These are phyloP conservation scores for Myriangium duriaei DNA, from an alignment of 2,329 filamentous ascomycete genomes.

Conservation along the genomic window DNA sequence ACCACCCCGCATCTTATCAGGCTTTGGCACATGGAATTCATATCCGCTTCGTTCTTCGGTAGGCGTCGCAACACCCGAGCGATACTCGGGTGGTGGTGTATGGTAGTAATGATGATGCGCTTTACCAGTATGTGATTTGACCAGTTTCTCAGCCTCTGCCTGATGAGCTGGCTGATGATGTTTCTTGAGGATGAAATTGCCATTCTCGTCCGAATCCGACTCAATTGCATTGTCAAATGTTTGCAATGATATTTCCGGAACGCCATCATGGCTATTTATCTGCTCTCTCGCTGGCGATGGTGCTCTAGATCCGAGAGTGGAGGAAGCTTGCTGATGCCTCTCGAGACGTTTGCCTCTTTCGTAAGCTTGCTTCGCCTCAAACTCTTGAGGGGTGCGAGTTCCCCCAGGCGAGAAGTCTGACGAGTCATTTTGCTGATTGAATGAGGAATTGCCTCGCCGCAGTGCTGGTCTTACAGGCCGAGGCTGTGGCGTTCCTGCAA, in stretches of 20 bases:
- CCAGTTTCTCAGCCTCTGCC: slow-evolving; percentile 33
- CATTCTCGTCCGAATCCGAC: slow-evolving; percentile 21
- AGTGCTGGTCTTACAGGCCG: slow-evolving; percentile 9
- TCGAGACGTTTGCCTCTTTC: slow-evolving; percentile 25
- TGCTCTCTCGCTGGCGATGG: slow-evolving; percentile 17
- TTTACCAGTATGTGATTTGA: slow-evolving; percentile 26
- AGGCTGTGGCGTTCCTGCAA: slow-evolving; percentile 8
- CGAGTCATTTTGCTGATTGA: slow-evolving; percentile 6
- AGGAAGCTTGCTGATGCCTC: slow-evolving; percentile 17
- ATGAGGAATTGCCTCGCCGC: slow-evolving; percentile 10
- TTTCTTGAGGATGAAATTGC: neutral
- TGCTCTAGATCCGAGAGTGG: slow-evolving; percentile 19
- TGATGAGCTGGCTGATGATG: slow-evolving; percentile 10
- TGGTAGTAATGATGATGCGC: slow-evolving; percentile 12
- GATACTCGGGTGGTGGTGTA: slow-evolving; percentile 18
- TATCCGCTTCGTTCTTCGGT: slow-evolving; percentile 37
- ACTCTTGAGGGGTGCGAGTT: slow-evolving; percentile 6
- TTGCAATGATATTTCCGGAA: slow-evolving; percentile 18
- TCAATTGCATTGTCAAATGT: slow-evolving; percentile 17
- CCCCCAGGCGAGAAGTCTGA: slow-evolving; percentile 4
- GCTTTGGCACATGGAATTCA: slow-evolving; percentile 53
- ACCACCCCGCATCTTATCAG: slow-evolving; percentile 57
- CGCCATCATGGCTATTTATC: slow-evolving; percentile 1
- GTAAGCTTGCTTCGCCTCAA: slow-evolving; percentile 20
- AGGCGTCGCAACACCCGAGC: slow-evolving; percentile 38